These are phyloP conservation scores for Pichia membranifaciens DNA, from an alignment of 805 yeast species.

Conservation along the genomic window DNA sequence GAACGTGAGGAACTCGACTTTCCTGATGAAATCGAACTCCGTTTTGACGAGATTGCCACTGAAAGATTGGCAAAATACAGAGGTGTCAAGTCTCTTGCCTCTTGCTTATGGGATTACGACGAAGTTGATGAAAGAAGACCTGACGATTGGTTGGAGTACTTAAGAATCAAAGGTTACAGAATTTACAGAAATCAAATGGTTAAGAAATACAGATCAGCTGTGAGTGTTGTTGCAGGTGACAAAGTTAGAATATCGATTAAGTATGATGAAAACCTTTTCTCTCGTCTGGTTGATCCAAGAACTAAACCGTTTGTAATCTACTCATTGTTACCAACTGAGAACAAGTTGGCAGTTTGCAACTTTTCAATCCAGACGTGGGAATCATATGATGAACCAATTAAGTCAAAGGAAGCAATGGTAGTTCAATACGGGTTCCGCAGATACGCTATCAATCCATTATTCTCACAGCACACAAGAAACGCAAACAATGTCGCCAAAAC, in stretches of 20 bases:
- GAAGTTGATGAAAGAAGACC: slow-evolving; percentile 74
- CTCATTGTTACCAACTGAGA: slow-evolving; percentile 79
- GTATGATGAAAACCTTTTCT: slow-evolving; percentile 45
- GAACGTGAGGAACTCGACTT: slow-evolving; percentile 85
- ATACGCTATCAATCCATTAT: slow-evolving; percentile 72
- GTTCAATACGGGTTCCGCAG: slow-evolving; percentile 95
- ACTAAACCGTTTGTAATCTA: slow-evolving; percentile 56
- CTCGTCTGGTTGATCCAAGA: slow-evolving; percentile 38
- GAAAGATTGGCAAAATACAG: slow-evolving; percentile 74
- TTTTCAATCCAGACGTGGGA: slow-evolving; percentile 84
- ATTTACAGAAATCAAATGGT: slow-evolving; percentile 64
- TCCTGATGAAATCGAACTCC: slow-evolving; percentile 91
- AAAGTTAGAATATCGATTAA: slow-evolving; percentile 53
- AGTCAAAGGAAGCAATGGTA: slow-evolving; percentile 71
- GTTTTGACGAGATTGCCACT: slow-evolving; percentile 67
- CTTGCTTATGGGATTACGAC: slow-evolving; percentile 82
- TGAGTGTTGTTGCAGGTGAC: slow-evolving; percentile 56
- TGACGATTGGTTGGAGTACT: slow-evolving; percentile 65
- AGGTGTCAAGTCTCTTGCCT: slow-evolving; percentile 77
- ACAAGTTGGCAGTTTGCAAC: slow-evolving; percentile 76
- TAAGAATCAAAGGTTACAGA: slow-evolving; percentile 69
- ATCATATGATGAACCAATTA: slow-evolving; percentile 78
- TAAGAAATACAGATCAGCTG: slow-evolving; percentile 50
- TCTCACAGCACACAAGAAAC: slow-evolving; percentile 70
- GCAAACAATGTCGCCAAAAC: slow-evolving; percentile 83